Percentiles rank a stretch among this genome's conserved stretches.
These are phyloP conservation scores for Lumnitzera racemosa DNA, from an alignment of 345 rosid species.

Conservation along the genomic window DNA sequence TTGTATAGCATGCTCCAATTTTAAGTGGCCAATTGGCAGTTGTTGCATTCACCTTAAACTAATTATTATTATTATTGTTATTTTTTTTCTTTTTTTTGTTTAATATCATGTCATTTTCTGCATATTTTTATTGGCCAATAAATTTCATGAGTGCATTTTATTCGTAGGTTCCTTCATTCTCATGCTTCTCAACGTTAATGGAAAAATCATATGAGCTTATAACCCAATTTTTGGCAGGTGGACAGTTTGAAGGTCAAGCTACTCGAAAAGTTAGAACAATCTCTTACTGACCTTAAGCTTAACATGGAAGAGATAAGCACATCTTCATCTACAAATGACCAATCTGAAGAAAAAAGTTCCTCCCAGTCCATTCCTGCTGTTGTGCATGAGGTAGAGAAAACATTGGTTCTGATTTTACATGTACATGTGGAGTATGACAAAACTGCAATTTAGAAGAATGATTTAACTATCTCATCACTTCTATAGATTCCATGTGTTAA, in stretches of 20 bases:
- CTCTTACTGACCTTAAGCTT: constrained; percentile 67
- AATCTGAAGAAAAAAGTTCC: constrained; percentile 28
- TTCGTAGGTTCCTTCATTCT: too few species aligned
- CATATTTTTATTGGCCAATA: too few species aligned
- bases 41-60: too few species aligned
- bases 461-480: not conserved
- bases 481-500: too few species aligned
- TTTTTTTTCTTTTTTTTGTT: too few species aligned
- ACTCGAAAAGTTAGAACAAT: constrained; percentile 85
- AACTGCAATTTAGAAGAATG: constrained; percentile 8
- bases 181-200: too few species aligned
- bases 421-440: constrained; percentile 11
- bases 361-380: constrained; percentile 25
- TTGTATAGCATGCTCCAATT: not conserved
- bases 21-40: too few species aligned
- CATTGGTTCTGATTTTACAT: not conserved
- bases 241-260: constrained; percentile 77
- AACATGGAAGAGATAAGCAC: constrained; percentile 35
- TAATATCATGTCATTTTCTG: too few species aligned
- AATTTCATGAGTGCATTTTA: too few species aligned
- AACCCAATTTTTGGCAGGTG: constrained; percentile 38
- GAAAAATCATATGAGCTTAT: not conserved
- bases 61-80: too few species aligned
- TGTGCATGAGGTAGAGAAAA: constrained; percentile 49
- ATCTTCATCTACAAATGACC: constrained; percentile 27